These are phyloP conservation scores for Fusarium marasasianum DNA, from an alignment of 2,329 filamentous ascomycete species.

Conservation along the genomic window DNA sequence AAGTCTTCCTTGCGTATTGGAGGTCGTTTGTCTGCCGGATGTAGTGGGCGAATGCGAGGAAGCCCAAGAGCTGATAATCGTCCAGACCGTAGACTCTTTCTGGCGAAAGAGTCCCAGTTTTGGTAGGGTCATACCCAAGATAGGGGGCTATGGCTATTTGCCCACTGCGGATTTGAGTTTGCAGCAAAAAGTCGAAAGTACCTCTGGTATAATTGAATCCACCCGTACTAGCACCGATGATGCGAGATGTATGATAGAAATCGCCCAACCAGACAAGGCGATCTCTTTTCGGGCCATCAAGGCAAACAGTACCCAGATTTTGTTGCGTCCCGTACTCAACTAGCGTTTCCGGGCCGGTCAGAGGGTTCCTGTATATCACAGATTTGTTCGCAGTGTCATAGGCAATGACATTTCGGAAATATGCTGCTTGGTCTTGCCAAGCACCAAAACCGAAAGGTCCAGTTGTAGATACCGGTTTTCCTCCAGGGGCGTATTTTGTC, in stretches of 20 bases:
- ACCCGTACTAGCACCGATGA: slow-evolving; percentile 7
- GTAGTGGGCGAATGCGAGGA: background rate
- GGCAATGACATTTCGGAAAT: background rate
- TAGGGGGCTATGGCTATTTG: slow-evolving; percentile 1
- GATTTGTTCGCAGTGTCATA: background rate
- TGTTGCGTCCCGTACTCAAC: background rate
- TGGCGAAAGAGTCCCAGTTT: background rate
- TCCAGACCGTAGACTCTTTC: background rate
- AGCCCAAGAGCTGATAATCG: slow-evolving; percentile 7
- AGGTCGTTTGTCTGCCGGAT: slow-evolving; percentile 2
- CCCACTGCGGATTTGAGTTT: slow-evolving; percentile 4
- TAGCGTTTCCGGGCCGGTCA: background rate
- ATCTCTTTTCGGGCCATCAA: slow-evolving; percentile 11
- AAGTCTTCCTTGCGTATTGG: background rate
- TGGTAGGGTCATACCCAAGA: slow-evolving; percentile 5
- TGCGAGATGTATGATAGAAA: slow-evolving; percentile 12
- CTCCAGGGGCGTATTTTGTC: background rate
- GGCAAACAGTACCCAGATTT: background rate
- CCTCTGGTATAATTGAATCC: slow-evolving; percentile 7
- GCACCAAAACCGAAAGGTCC: slow-evolving; percentile 6
- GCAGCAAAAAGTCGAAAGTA: slow-evolving; percentile 1
- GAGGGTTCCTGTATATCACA: background rate
- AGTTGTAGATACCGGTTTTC: background rate
- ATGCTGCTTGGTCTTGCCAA: slow-evolving; percentile 4
- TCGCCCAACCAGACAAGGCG: slow-evolving; percentile 8